Percentiles rank a stretch among this genome's conserved stretches.
phyloP scores from a whole-genome alignment of 1,284 basidiomycete genomes.

The Moesziomyces antarcticus region DNA sequence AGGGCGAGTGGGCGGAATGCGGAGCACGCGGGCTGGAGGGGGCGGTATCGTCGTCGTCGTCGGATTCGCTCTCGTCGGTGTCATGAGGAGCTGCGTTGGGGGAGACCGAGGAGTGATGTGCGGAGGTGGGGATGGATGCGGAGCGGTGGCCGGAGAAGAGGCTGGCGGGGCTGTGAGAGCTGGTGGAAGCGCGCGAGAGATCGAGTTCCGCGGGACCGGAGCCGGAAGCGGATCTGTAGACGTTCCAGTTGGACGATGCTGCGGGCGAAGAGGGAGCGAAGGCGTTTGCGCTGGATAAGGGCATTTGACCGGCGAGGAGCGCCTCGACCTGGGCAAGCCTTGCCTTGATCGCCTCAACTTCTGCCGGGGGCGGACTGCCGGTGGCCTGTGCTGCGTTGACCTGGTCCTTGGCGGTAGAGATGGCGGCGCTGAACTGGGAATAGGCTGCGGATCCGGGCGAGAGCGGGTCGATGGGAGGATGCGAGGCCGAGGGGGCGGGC shows the following conservation, averaged over 20 bases:
- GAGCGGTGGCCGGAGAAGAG: constrained; percentile 21
- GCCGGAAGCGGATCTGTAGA: constrained; percentile 22
- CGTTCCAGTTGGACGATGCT: constrained; percentile 38
- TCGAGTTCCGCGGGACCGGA: constrained; percentile 18
- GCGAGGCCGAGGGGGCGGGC: background rate
- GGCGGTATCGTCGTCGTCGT: constrained; percentile 39
- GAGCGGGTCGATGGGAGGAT: constrained; percentile 18
- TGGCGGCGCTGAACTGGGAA: constrained; percentile 42
- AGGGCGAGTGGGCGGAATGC: constrained; percentile 10
- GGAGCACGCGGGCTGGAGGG: constrained; percentile 20
- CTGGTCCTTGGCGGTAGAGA: constrained; percentile 32
- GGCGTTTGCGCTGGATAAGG: constrained; percentile 25
- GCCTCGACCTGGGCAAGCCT: constrained; percentile 62
- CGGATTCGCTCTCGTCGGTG: constrained; percentile 40
- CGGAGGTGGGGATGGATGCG: constrained; percentile 10
- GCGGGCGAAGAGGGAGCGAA: constrained; percentile 23
- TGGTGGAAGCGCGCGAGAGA: constrained; percentile 16
- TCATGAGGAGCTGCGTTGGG: constrained; percentile 18
- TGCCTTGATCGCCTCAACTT: constrained; percentile 63
- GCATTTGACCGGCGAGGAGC: constrained; percentile 38
- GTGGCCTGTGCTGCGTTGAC: constrained; percentile 28
- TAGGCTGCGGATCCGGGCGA: constrained; percentile 34
- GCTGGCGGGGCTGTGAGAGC: constrained; percentile 25
- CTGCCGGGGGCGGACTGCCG: constrained; percentile 40
- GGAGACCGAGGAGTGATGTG: constrained; percentile 28